Evolutionary conservation across 1,284 basidiomycete species (phyloP).

Genomic region (Boletus calvinii): DNA sequence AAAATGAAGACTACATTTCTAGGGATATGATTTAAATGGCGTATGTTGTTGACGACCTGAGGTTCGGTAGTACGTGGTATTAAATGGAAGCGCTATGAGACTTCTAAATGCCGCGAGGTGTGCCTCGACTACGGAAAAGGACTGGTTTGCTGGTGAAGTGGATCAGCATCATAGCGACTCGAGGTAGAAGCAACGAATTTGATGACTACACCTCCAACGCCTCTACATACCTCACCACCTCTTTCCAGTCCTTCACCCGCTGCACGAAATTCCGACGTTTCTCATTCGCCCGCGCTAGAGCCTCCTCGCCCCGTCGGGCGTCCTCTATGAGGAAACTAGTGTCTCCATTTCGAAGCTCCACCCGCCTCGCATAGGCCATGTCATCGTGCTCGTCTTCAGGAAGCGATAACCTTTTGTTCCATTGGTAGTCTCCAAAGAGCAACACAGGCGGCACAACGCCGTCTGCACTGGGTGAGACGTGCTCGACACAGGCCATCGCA

Average conservation of each 20-base stretch:
- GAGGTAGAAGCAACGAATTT: neutral
- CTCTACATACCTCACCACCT: slow-evolving; percentile 42
- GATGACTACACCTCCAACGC: neutral
- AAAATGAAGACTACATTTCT: no score
- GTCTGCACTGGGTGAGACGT: slow-evolving; percentile 21
- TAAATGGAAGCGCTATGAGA: neutral
- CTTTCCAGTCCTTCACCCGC: slow-evolving; percentile 57
- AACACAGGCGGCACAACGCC: slow-evolving; percentile 49
- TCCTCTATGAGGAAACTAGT: slow-evolving; percentile 61
- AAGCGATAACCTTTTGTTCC: slow-evolving; percentile 57
- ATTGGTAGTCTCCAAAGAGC: slow-evolving; percentile 75
- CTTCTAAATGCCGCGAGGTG: no score
- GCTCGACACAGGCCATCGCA: slow-evolving; percentile 55
- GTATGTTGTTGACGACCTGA: no score
- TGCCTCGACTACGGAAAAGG: no score
- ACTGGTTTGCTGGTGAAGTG: neutral
- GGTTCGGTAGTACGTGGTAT: neutral
- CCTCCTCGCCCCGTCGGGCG: slow-evolving; percentile 14
- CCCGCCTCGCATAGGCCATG: slow-evolving; percentile 57
- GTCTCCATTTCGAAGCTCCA: slow-evolving; percentile 46
- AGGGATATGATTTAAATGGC: neutral
- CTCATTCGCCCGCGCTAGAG: slow-evolving; percentile 26
- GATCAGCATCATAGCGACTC: neutral
- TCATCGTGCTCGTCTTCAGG: slow-evolving; percentile 49
- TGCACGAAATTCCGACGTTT: slow-evolving; percentile 42